Evolutionary conservation across 1,284 basidiomycete genomes (phyloP), one percentile per base, ranked within the genome.

Genomic region (Naganishia liquefaciens): DNA sequence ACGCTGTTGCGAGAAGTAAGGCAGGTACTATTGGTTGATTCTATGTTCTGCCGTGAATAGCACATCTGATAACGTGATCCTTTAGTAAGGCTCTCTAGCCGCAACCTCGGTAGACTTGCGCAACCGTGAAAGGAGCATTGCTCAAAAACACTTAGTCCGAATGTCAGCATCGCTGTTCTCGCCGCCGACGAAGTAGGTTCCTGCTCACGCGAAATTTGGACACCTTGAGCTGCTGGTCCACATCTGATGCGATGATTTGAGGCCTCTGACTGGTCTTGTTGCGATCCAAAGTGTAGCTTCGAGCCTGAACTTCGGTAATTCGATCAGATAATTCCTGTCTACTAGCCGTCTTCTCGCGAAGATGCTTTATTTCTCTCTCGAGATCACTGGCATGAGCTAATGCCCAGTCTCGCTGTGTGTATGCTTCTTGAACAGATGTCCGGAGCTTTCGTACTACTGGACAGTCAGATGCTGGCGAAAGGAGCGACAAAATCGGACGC

Each of bases 381-480:
- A 93, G 81, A 21, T 80, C 74, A 47, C 55, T 42, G n/a, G 47
- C 47, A 28, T 62, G 27, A 13, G 40, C 9, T 11, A 55, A 15
- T 61, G 90, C 81, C 33, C 82, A 82, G 76, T 94, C 91, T 42
- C 91, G 86, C 76, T 93, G 91, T 66, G 88, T 84, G 21, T 87
- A 88, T 55, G 92, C 79, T 74, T 93, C 91, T 64, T 88, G 91
- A 40, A 90, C 88, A 74, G 93, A 90, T 85, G 91, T 87, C 51
- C 91, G 88, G 9, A 90, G 88, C 79, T 93, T 93, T 68, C 91
- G 88, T 63, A 94, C 90, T 91, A 44, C 15, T 21, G 23, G 49
- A 11, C 1, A n/a, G 10, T 43, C 21, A 9, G 61, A 13, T 60
- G 21, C 17, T 39, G 28, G 3, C 27, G 49, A 27, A 23, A 10